Evolutionary conservation across 2,329 filamentous ascomycete genomes (phyloP), one percentile per base, ranked within the genome.

Genomic region (Aspergillus tamarii): DNA sequence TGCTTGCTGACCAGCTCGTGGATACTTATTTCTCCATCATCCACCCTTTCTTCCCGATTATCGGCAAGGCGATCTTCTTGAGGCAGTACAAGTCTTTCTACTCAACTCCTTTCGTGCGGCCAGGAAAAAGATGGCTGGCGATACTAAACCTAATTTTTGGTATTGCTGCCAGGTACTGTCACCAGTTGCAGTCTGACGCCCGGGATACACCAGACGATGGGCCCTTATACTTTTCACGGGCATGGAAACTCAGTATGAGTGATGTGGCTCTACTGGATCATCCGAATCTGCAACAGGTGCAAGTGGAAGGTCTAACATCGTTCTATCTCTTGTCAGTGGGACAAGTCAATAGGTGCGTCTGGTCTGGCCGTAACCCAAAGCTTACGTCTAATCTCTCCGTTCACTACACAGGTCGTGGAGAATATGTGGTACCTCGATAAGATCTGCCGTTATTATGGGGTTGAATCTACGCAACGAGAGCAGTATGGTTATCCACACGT

Each of bases 71-170:
- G 10, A 72, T 76, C n/a, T 81, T 83, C 41, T 65, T 77, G 52
- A 67, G 65, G 21, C 79, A 81, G 58, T 80, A 78, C 62, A 73
- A 73, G 56, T 74, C 73, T 1, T 79, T 78, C 60, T 79, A 74
- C 56, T 69, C 67, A 21, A 65, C 70, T 30, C 66, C 73, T 10
- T 72, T 69, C 36, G 67, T 76, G 21, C 70, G 74, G 61, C 78
- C 78, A 19, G 77, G 77, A 1, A 77, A 73, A 50, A 73, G 74
- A 62, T 80, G 78, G 78, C 69, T 81, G 53, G 78, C 79, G 11
- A 76, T 81, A 30, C 66, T 82, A 48, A 82, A 83, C 62, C 60
- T 82, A 30, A 74, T 82, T 19, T 81, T 82, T 67, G 80, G 80
- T 26, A 79, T 82, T 58, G 76, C 76, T 21, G 75, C 77, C 28